Conservation (phyloP, 805 yeast species). For the Deakozyma indianensis region DNA sequence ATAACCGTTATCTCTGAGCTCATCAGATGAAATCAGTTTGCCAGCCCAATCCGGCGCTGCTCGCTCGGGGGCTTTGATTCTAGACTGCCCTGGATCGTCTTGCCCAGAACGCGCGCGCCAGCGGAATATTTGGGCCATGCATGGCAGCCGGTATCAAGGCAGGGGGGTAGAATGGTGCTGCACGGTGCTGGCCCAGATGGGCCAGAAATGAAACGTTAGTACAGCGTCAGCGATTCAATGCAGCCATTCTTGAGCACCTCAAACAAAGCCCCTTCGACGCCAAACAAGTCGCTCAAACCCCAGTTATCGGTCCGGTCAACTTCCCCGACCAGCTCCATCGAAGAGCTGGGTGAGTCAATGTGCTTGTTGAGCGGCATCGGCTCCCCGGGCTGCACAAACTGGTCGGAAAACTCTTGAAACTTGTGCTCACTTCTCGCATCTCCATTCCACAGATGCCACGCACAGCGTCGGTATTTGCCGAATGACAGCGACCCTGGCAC, state of each 20-base stretch:
- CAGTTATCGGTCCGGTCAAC: conserved; percentile 8
- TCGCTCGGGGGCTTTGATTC: no score
- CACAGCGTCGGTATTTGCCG: conserved; percentile 38
- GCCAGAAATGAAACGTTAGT: conserved; percentile 3
- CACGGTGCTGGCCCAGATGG: no score
- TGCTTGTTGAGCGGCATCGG: conserved; percentile 15
- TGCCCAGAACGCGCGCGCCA: no score
- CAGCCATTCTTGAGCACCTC: conserved; percentile 11
- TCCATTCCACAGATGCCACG: conserved; percentile 24
- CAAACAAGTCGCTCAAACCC: conserved; percentile 13
- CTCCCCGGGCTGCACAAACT: background rate
- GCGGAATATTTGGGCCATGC: no score
- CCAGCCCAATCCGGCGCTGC: no score
- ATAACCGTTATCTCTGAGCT: no score
- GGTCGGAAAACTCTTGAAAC: conserved; percentile 3
- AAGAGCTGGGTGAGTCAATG: conserved; percentile 16
- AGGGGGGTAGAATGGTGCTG: no score
- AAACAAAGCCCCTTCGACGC: conserved; percentile 10
- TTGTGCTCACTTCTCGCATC: conserved; percentile 4
- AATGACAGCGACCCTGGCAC: conserved; percentile 39
- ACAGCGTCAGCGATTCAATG: conserved; percentile 11
- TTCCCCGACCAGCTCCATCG: conserved; percentile 16
- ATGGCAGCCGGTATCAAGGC: no score
- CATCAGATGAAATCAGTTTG: no score
- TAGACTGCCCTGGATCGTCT: no score